A percentile compares a stretch with the other conserved stretches of the same genome.
Evolutionary conservation across 2,329 filamentous ascomycete genomes (phyloP).

Genomic region (Ophiostoma australiae): DNA sequence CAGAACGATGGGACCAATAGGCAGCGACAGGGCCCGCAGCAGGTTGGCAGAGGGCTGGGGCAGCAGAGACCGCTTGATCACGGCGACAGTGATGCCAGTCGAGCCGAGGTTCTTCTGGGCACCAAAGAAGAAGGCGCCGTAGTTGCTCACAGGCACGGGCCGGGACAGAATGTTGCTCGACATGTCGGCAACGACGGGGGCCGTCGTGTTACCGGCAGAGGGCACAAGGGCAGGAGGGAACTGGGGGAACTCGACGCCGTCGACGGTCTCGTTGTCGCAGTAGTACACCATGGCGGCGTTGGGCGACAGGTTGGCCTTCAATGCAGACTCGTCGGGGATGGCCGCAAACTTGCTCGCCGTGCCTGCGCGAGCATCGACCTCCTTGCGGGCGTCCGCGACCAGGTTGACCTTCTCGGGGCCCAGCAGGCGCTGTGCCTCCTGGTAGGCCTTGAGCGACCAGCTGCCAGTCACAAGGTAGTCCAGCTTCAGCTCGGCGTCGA

Average conservation of each 20-base stretch:
- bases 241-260: conserved; percentile 83
- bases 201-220: conserved; percentile 49
- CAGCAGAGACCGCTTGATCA: conserved; percentile 76
- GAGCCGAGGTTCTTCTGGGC: conserved; percentile 92
- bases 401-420: conserved; percentile 78
- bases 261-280: conserved; percentile 91
- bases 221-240: conserved; percentile 61
- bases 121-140: conserved; percentile 81
- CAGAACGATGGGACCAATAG: conserved; percentile 72
- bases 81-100: conserved; percentile 78
- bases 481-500: conserved; percentile 67
- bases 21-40: conserved; percentile 68
- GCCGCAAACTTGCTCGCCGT: conserved; percentile 80
- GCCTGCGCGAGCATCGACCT: conserved; percentile 24
- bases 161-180: conserved; percentile 87
- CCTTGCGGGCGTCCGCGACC: conserved; percentile 35
- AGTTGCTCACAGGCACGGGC: conserved; percentile 70
- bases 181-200: conserved; percentile 87
- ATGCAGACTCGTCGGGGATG: conserved; percentile 72
- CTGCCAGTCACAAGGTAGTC: conserved; percentile 89
- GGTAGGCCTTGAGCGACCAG: conserved; percentile 84
- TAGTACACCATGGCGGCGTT: conserved; percentile 74
- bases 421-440: conserved; percentile 73
- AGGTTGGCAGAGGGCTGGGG: conserved; percentile 65
- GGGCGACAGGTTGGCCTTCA: conserved; percentile 59